Evolutionary conservation across 2,329 filamentous ascomycete species (phyloP).

Genomic region (Fusarium sp.): DNA sequence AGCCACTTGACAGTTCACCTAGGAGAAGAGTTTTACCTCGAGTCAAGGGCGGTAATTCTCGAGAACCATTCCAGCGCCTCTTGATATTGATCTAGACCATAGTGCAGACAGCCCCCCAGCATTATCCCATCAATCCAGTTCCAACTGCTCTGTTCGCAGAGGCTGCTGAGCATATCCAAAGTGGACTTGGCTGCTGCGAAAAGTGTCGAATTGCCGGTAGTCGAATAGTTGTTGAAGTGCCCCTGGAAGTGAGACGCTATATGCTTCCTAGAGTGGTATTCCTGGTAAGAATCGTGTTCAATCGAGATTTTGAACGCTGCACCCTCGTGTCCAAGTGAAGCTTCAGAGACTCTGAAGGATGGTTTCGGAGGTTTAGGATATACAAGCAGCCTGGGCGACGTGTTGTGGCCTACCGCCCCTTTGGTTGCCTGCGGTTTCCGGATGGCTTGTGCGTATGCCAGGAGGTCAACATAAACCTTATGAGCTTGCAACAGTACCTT

Average conservation of each 20-base stretch:
- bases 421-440: constrained; percentile 63
- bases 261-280: constrained; percentile 31
- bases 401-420: constrained; percentile 53
- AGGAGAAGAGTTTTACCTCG: constrained; percentile 60
- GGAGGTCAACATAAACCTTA: constrained; percentile 77
- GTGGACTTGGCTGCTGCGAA: constrained; percentile 72
- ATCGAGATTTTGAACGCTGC: constrained; percentile 13
- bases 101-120: constrained; percentile 90
- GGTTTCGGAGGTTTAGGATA: constrained; percentile 66
- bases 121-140: constrained; percentile 95
- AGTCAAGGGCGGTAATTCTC: constrained; percentile 69
- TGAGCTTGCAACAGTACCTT: constrained; percentile 78
- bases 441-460: constrained; percentile 72
- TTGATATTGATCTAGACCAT: constrained; percentile 87
- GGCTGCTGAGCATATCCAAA: constrained; percentile 76
- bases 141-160: constrained; percentile 86
- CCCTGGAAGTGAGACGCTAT: constrained; percentile 22
- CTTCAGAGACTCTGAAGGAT: constrained; percentile 28
- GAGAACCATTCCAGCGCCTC: constrained; percentile 82
- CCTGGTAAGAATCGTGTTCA: constrained; percentile 23
- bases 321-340: constrained; percentile 12
- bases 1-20: constrained; percentile 51
- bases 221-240: constrained; percentile 28
- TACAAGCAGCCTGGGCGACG: constrained; percentile 64
- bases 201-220: constrained; percentile 54